These are phyloP conservation scores for Geoglossum cookeanum DNA, from an alignment of 2,329 filamentous ascomycete species.

Conservation along the genomic window DNA sequence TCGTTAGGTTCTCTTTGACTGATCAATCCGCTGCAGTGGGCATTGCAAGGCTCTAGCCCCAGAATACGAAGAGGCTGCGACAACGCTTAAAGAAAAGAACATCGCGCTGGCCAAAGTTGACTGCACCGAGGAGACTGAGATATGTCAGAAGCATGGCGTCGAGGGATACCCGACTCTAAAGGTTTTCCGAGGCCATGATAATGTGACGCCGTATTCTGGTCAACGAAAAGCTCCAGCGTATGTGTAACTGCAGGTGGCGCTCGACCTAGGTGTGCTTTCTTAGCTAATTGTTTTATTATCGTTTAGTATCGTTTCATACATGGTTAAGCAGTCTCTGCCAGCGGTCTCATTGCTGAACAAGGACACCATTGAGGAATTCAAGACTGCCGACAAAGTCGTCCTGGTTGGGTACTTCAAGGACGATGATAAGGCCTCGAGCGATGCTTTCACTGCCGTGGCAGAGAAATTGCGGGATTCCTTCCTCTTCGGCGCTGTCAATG, in stretches of 20 bases:
- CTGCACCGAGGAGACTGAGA: slow-evolving; percentile 84
- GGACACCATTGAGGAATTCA: slow-evolving; percentile 84
- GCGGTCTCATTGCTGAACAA: slow-evolving; percentile 69
- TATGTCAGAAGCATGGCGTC: slow-evolving; percentile 78
- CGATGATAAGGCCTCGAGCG: slow-evolving; percentile 67
- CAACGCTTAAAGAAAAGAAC: slow-evolving; percentile 69
- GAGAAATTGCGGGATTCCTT: slow-evolving; percentile 71
- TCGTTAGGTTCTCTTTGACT: neutral
- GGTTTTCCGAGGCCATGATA: slow-evolving; percentile 85
- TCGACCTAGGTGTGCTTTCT: neutral
- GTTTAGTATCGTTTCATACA: slow-evolving; percentile 54
- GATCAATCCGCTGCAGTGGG: slow-evolving; percentile 26
- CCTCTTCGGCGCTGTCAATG: slow-evolving; percentile 77
- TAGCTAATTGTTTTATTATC: slow-evolving; percentile 9
- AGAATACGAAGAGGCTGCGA: slow-evolving; percentile 77
- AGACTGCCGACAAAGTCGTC: slow-evolving; percentile 93
- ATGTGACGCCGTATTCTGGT: slow-evolving; percentile 65
- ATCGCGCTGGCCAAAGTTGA: slow-evolving; percentile 76
- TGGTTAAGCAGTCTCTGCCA: slow-evolving; percentile 94
- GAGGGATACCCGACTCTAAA: slow-evolving; percentile 98
- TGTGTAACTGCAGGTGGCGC: slow-evolving; percentile 12
- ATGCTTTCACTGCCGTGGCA: slow-evolving; percentile 55
- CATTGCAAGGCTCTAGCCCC: slow-evolving; percentile 97
- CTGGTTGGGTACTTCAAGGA: slow-evolving; percentile 71
- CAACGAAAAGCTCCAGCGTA: slow-evolving; percentile 67